Evolutionary conservation across 768 basidiomycete species (phyloP).

Genomic region (Xerocomus potaroensis): DNA sequence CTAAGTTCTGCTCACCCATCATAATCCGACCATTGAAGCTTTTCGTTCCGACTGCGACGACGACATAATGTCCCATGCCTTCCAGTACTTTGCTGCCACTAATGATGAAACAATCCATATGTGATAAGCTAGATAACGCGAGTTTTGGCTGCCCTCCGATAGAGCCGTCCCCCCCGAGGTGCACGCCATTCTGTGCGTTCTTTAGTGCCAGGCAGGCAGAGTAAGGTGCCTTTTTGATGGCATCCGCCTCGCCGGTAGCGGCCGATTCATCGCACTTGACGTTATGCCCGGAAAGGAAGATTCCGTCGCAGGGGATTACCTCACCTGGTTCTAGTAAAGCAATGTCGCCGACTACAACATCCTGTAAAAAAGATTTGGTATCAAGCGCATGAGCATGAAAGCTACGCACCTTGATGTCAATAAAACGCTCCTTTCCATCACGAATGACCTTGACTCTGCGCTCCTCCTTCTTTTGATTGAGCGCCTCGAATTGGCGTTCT

Average conservation of each 20-base stretch:
- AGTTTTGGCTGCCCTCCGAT: slow-evolving; percentile 21
- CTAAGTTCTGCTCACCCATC: slow-evolving; percentile 65
- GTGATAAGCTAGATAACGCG: slow-evolving; percentile 30
- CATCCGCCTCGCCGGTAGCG: slow-evolving; percentile 95
- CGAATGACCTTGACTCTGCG: slow-evolving; percentile 84
- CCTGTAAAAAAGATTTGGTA: slow-evolving; percentile 41
- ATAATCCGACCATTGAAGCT: slow-evolving; percentile 97
- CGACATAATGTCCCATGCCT: slow-evolving; percentile 89
- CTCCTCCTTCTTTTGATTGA: slow-evolving; percentile 96
- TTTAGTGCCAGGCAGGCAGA: slow-evolving; percentile 61
- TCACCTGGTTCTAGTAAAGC: slow-evolving; percentile 93
- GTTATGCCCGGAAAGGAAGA: slow-evolving; percentile 90
- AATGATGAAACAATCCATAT: slow-evolving; percentile 89
- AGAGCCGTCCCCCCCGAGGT: slow-evolving; percentile 19
- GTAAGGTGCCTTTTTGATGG: slow-evolving; percentile 84
- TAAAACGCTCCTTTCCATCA: slow-evolving; percentile 58
- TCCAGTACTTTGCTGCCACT: slow-evolving; percentile 92
- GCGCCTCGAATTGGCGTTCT: slow-evolving; percentile 87
- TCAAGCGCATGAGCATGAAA: neutral
- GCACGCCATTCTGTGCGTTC: slow-evolving; percentile 26
- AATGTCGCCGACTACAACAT: slow-evolving; percentile 92
- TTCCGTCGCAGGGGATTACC: slow-evolving; percentile 91
- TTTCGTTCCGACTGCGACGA: slow-evolving; percentile 87
- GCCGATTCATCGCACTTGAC: slow-evolving; percentile 95
- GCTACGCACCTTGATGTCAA: slow-evolving; percentile 73